A percentile compares a stretch with the other conserved stretches of the same genome.
phyloP scores from a whole-genome alignment of 441 rosid genomes.

The Omphalea diandra region DNA sequence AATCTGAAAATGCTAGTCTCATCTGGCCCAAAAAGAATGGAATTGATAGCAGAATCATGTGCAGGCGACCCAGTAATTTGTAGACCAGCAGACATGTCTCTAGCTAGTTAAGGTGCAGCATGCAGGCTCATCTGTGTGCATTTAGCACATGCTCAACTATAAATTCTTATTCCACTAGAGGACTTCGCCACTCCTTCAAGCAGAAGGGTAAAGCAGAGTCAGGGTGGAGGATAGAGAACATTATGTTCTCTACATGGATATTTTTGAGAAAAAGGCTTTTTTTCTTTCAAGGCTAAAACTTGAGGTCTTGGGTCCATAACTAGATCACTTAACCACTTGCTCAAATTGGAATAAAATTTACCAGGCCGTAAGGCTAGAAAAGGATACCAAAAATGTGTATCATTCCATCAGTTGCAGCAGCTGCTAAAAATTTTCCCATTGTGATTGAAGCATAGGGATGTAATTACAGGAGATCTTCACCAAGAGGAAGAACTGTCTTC shows the following conservation, averaged over 20 bases:
- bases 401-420: conserved; percentile 80
- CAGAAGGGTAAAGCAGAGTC: background rate
- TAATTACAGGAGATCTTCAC: conserved; percentile 83
- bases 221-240: background rate
- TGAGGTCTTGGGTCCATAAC: background rate
- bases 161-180: background rate
- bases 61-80: conserved; percentile 85
- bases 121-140: background rate
- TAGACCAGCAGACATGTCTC: conserved; percentile 73
- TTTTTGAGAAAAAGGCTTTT: background rate
- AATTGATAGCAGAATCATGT: conserved; percentile 68
- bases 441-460: conserved; percentile 73
- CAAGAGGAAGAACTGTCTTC: conserved; percentile 82
- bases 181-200: conserved; percentile 1
- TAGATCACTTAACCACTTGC: background rate
- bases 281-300: background rate
- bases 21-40: conserved; percentile 66
- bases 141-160: conserved; percentile 2
- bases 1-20: conserved; percentile 73
- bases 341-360: background rate
- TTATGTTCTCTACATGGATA: no score
- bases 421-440: conserved; percentile 77
- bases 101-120: conserved; percentile 40
- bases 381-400: conserved; percentile 91
- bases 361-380: conserved; percentile 9